Base-by-base conservation (phyloP, 2,329 filamentous ascomycete species). In the Trichoderma breve region DNA sequence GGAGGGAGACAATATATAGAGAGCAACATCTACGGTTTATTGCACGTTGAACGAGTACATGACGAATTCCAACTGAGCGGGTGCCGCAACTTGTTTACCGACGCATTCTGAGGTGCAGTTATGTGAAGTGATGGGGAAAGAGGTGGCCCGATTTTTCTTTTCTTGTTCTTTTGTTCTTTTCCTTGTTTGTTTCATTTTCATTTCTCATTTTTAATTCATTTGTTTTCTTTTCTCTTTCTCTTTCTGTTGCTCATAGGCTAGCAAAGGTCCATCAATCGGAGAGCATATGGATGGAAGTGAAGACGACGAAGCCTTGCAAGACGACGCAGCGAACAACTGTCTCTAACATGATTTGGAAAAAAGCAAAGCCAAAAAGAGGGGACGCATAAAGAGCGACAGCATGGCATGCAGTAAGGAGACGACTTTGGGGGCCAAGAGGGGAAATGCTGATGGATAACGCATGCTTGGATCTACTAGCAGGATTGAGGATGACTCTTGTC, bases 1-100 rank as follows among this genome's bases (percentile, higher is more conserved):
- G 24, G n/a, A 28, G 36, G 28, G 43, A 21, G 28, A 28, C 57
- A 51, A 58, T 70, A 61, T 62, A 70, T 70, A 70, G 66, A 69
- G 28, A 62, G 57, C 57, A 70, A 61, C 66, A 70, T 70, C 66
- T 70, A 62, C 57, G 66, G 66, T 61, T 69, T 62, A 70, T 70
- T 70, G 66, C 66, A 62, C 66, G 21, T 61, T 70, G 66, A 70
- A 58, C 39, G 43, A 70, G 21, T 62, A 70, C 32, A 70, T 70
- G 66, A 70, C 57, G 66, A 70, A 36, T 70, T 32, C 66, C 36
- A 34, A 61, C 26, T 70, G 66, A 62, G 66, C 57, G 28, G 39
- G 39, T 43, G 34, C 47, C 34, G 34, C 51, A 28, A 43, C 18
- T 62, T 70, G 57, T 61, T 70, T 62, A 70, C 24, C 57, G 21